Percentiles rank a stretch among this genome's conserved stretches.
These are phyloP conservation scores for Funneliformis mosseae DNA, from an alignment of 192 early-diverging fungal species.

Conservation along the genomic window DNA sequence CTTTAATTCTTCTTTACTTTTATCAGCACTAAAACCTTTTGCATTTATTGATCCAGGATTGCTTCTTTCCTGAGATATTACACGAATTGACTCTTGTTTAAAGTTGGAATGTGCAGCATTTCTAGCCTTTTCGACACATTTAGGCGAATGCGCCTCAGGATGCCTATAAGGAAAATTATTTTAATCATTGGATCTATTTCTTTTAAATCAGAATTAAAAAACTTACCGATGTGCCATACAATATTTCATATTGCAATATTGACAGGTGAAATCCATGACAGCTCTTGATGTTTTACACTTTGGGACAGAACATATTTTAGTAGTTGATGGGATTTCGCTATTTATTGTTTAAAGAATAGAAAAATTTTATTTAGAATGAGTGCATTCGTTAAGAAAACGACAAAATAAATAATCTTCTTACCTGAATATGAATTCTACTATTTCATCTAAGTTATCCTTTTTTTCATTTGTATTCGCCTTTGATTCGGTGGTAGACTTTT, in stretches of 20 bases:
- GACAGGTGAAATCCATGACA: slow-evolving; percentile 3
- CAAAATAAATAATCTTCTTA: neutral
- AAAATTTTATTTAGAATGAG: neutral
- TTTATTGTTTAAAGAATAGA: neutral
- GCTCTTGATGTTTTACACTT: slow-evolving; percentile 13
- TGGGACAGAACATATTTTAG: slow-evolving; percentile 7
- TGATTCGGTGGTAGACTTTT: neutral
- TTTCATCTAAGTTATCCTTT: neutral
- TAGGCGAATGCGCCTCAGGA: slow-evolving; percentile 26
- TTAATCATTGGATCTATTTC: neutral
- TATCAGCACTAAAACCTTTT: slow-evolving; percentile 14
- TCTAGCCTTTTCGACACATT: slow-evolving; percentile 27
- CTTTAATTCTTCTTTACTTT: slow-evolving; percentile 28
- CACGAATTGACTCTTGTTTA: slow-evolving; percentile 22
- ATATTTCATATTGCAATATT: slow-evolving; percentile 31
- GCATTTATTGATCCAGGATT: slow-evolving; percentile 22
- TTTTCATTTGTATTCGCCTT: slow-evolving; percentile 20
- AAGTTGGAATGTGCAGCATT: neutral
- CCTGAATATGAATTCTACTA: slow-evolving; percentile 31
- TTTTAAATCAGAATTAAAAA: neutral
- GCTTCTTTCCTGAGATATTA: slow-evolving; percentile 17
- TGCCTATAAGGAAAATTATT: neutral
- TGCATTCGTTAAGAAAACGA: neutral
- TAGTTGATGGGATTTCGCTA: neutral
- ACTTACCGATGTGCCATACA: slow-evolving; percentile 24